Base-by-base conservation (phyloP, 441 rosid genomes). In the Erodium trifolium region DNA sequence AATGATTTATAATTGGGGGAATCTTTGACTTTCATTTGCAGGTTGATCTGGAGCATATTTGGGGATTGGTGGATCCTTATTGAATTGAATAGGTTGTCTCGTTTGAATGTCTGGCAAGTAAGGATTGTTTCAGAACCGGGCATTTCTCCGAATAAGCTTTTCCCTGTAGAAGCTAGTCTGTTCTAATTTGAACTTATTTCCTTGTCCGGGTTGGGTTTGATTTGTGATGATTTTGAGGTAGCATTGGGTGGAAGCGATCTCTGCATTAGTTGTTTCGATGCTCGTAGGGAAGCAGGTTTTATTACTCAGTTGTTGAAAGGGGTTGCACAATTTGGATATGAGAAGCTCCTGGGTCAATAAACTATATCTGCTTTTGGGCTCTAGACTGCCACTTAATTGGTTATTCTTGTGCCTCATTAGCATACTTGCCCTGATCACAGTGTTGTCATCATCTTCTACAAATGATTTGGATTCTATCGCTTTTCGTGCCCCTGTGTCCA, bases 341-440 rank as follows among this genome's bases (percentile, higher is more conserved):
- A 91, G 96, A 93, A 82, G 87, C 85, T 83, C 87, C 75, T 87
- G 92, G 88, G 78, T 75, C 67, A 87, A 75, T 75, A 87, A 84
- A 71, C 77, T 84, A 37, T 79, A 85, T 69, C 78, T 83, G 37
- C 67, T 82, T 82, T 78, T 86, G 35, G 89, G 96, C 76, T 91
- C 86, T 14, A 85, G 89, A 78, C 92, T 86, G 39, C 88, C 86
- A 8, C 68, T 77, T 63, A 82, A 88, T 75, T 87, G 89, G 84
- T 78, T 88, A 72, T 75, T 94, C 68, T 73, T 94, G 76, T 83
- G 86, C 72, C 53, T 90, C 45, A 71, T 91, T 45, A 83, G 92
- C 79, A 81, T 82, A 64, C 84, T 94, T 62, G 90, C 86, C 6
- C 70, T 92, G 18, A 81, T 94, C 39, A 84, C 90, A 17, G 82